These are phyloP conservation scores for Colletotrichum godetiae DNA, from an alignment of 2,329 filamentous ascomycete genomes.

Conservation along the genomic window DNA sequence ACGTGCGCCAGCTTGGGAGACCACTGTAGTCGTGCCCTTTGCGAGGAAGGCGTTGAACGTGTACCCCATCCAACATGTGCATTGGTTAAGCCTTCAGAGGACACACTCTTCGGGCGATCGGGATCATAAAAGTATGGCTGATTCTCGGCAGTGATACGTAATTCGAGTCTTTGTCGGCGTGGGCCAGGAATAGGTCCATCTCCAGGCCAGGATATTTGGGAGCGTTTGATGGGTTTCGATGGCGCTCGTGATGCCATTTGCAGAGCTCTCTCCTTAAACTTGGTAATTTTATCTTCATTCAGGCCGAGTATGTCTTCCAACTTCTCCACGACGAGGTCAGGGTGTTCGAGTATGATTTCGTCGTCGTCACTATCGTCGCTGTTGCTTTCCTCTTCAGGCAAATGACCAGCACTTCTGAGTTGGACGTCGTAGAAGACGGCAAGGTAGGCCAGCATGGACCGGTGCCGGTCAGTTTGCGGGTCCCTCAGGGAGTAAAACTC, in stretches of 20 bases:
- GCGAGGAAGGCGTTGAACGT: too few relatives aligned
- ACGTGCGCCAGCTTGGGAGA: too few relatives aligned
- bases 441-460: neutral
- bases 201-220: neutral
- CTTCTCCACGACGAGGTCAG: neutral
- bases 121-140: too few relatives aligned
- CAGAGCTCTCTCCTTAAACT: slow-evolving; percentile 1
- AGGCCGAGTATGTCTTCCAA: slow-evolving; percentile 10
- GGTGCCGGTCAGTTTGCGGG: neutral
- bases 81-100: too few relatives aligned
- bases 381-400: neutral
- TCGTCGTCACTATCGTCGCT: neutral
- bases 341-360: neutral
- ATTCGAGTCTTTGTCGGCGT: neutral
- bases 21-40: too few relatives aligned
- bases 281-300: slow-evolving; percentile 2
- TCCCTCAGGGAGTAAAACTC: slow-evolving; percentile 12
- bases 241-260: neutral
- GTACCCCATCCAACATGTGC: too few relatives aligned
- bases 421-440: neutral
- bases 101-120: too few relatives aligned
- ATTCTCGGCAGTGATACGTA: neutral
- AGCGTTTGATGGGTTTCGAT: slow-evolving; percentile 11
- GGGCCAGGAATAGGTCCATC: neutral
- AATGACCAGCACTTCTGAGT: neutral